These are phyloP conservation scores for Tritrichomonas musculus DNA, from an alignment of 208 protist genomes.

Conservation along the genomic window DNA sequence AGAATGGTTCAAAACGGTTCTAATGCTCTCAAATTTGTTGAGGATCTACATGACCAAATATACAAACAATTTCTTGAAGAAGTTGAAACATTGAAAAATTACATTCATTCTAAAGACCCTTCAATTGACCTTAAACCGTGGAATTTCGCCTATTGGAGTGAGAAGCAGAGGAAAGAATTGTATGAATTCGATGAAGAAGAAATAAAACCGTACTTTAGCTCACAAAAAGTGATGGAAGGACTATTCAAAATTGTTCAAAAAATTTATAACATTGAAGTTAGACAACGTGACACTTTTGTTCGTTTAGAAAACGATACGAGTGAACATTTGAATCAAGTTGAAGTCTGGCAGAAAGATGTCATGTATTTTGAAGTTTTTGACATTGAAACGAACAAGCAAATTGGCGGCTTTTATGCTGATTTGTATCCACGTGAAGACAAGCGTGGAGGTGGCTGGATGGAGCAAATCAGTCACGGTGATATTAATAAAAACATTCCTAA, in stretches of 20 bases:
- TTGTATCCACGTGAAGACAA: background rate
- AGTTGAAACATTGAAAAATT: background rate
- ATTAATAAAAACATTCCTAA: background rate
- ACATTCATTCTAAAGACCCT: background rate
- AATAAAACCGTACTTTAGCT: conserved; percentile 18
- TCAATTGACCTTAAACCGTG: background rate
- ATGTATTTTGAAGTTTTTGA: conserved; percentile 2
- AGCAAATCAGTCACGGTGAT: background rate
- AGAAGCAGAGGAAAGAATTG: background rate
- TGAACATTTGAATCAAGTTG: background rate
- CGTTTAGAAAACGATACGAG: background rate
- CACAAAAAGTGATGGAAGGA: background rate
- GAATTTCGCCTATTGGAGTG: conserved; percentile 3
- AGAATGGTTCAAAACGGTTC: background rate
- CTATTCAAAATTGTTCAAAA: background rate
- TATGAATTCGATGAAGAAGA: conserved; percentile 33
- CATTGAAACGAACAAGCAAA: background rate
- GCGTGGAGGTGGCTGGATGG: background rate
- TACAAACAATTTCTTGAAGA: no score
- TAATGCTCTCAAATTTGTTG: conserved; percentile 19
- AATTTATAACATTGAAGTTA: background rate
- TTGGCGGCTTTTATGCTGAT: background rate
- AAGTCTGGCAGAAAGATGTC: conserved; percentile 18
- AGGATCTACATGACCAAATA: background rate
- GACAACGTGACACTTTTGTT: background rate